Evolutionary conservation across 73 alveolate genomes (phyloP).

Genomic region (Breviolum minutum): DNA sequence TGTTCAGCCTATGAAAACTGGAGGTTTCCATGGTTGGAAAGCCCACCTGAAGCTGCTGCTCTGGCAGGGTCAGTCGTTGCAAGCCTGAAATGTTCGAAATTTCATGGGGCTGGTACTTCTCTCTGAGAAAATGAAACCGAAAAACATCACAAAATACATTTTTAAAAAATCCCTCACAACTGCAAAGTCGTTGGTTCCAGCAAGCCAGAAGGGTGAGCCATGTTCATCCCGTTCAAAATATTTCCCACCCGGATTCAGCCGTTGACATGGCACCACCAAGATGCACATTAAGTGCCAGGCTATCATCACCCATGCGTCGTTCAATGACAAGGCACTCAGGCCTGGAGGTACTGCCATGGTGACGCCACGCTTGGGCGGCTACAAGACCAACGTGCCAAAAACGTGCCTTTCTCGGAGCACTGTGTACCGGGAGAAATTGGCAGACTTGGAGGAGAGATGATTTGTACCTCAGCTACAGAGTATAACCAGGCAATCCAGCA

Average conservation of each 20-base stretch:
- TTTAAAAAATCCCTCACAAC: too few species aligned
- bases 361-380: too few species aligned
- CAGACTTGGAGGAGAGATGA: constrained; percentile 58
- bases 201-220: too few species aligned
- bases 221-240: background rate
- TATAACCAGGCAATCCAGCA: too few species aligned
- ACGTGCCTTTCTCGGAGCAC: constrained; percentile 40
- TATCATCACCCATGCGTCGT: constrained; percentile 81
- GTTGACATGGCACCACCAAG: background rate
- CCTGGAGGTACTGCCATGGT: background rate
- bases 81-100: too few species aligned
- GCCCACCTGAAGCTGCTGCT: constrained; percentile 53
- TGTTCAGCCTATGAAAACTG: background rate
- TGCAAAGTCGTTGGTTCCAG: too few species aligned
- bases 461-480: constrained; percentile 25
- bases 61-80: constrained; percentile 85
- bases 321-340: constrained; percentile 87
- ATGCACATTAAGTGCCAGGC: background rate
- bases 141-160: too few species aligned
- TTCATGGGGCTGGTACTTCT: too few species aligned
- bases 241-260: background rate
- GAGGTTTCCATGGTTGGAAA: too few species aligned
- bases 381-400: too few species aligned
- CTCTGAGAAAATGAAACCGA: background rate
- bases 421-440: constrained; percentile 51